Evolutionary conservation across 2,329 filamentous ascomycete species (phyloP).

Genomic region (Calonectria henricotiae): DNA sequence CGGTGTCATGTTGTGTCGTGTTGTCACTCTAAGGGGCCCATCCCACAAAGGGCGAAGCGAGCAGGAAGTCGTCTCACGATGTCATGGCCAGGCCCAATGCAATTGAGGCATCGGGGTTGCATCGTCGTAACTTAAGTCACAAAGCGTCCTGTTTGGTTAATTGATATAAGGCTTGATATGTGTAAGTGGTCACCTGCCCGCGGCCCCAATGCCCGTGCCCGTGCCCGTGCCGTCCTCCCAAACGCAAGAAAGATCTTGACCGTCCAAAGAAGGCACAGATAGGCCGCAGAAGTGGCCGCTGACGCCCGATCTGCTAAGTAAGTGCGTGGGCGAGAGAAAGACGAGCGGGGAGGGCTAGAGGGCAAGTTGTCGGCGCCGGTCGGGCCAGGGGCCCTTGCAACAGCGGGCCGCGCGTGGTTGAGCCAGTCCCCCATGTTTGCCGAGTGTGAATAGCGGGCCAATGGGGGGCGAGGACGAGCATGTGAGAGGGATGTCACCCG

Average conservation of each 20-base stretch:
- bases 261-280: conserved; percentile 26
- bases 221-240: conserved; percentile 8
- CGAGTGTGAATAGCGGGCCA: conserved; percentile 45
- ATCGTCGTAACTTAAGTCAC: neutral
- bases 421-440: conserved; percentile 44
- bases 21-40: conserved; percentile 27
- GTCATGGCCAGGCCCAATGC: neutral
- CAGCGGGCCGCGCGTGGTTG: conserved; percentile 50
- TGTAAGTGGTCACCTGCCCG: conserved; percentile 16
- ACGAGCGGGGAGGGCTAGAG: conserved; percentile 22
- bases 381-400: conserved; percentile 47
- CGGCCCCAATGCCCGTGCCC: conserved; percentile 17
- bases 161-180: conserved; percentile 11
- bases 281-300: conserved; percentile 37
- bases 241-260: conserved; percentile 22
- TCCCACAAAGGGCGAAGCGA: conserved; percentile 18
- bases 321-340: neutral
- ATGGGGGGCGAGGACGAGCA: conserved; percentile 40
- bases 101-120: neutral
- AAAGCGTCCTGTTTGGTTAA: neutral
- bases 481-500: conserved; percentile 52
- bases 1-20: conserved; percentile 29
- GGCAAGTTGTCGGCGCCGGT: conserved; percentile 13
- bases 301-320: conserved; percentile 31
- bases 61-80: neutral